phyloP scores from a whole-genome alignment of 371 early-diverging fungal species.

The Parasitella parasitica region DNA sequence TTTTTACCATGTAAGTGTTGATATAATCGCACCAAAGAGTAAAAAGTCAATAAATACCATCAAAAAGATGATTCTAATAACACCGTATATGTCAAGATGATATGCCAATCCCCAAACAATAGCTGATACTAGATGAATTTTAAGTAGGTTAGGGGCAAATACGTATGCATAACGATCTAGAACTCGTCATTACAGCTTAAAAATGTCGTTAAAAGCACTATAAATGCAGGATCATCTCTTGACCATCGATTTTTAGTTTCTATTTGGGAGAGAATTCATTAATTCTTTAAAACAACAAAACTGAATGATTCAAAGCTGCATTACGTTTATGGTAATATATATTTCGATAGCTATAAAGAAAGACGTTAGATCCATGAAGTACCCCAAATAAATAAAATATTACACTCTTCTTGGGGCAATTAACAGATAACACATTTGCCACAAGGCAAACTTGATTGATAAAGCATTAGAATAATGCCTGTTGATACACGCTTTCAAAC shows the following conservation, averaged over 20 bases:
- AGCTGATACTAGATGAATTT: slow-evolving; percentile 55
- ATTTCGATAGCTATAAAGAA: slow-evolving; percentile 85
- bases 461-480: not conserved
- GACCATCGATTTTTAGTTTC: slow-evolving; percentile 97
- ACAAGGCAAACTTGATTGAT: slow-evolving; percentile 31
- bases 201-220: slow-evolving; percentile 64
- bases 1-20: slow-evolving; percentile 70
- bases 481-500: not conserved
- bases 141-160: not conserved
- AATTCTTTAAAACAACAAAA: not conserved
- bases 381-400: slow-evolving; percentile 9
- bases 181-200: slow-evolving; percentile 49
- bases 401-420: slow-evolving; percentile 87
- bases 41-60: slow-evolving; percentile 80
- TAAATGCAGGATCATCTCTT: slow-evolving; percentile 91
- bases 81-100: slow-evolving; percentile 56
- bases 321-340: slow-evolving; percentile 92
- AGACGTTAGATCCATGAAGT: slow-evolving; percentile 8
- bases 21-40: slow-evolving; percentile 64
- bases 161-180: not conserved
- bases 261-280: slow-evolving; percentile 19
- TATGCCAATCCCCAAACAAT: slow-evolving; percentile 77
- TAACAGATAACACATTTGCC: slow-evolving; percentile 90
- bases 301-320: slow-evolving; percentile 4
- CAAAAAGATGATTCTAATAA: slow-evolving; percentile 62